Conservation (phyloP, 768 basidiomycete genomes). For the Russula dissimulans region DNA sequence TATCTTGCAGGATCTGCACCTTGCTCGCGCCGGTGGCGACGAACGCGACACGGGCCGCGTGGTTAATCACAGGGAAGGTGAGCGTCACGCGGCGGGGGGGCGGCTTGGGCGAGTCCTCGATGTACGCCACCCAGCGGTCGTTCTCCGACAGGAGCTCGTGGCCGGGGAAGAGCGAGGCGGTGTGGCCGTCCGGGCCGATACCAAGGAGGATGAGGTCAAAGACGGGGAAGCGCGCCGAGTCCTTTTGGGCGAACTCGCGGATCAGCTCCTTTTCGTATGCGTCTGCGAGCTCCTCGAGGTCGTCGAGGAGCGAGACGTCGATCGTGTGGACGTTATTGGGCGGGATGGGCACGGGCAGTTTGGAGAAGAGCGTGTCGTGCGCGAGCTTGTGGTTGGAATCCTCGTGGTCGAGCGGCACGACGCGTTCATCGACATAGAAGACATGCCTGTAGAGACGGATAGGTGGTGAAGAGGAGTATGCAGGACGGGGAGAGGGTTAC, state of each 20-base stretch:
- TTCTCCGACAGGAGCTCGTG: constrained; percentile 76
- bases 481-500: constrained; percentile 9
- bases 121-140: constrained; percentile 90
- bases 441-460: constrained; percentile 62
- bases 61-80: constrained; percentile 86
- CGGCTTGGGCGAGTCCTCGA: constrained; percentile 92
- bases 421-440: constrained; percentile 94
- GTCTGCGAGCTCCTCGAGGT: constrained; percentile 74
- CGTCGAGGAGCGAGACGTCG: constrained; percentile 54
- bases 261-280: constrained; percentile 81
- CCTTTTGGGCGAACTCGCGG: constrained; percentile 81
- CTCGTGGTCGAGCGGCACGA: constrained; percentile 83
- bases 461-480: not conserved
- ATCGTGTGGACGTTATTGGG: constrained; percentile 71
- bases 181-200: constrained; percentile 97
- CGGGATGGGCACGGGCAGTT: constrained; percentile 80
- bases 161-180: constrained; percentile 93
- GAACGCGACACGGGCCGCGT: constrained; percentile 80
- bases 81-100: constrained; percentile 86
- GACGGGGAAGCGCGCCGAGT: constrained; percentile 91
- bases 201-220: constrained; percentile 97
- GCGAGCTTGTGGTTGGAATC: constrained; percentile 90
- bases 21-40: constrained; percentile 82
- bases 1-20: constrained; percentile 55
- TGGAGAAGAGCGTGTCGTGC: constrained; percentile 62